Conservation (phyloP, 2,329 filamentous ascomycete species). For the Tolypocladium sp. region DNA sequence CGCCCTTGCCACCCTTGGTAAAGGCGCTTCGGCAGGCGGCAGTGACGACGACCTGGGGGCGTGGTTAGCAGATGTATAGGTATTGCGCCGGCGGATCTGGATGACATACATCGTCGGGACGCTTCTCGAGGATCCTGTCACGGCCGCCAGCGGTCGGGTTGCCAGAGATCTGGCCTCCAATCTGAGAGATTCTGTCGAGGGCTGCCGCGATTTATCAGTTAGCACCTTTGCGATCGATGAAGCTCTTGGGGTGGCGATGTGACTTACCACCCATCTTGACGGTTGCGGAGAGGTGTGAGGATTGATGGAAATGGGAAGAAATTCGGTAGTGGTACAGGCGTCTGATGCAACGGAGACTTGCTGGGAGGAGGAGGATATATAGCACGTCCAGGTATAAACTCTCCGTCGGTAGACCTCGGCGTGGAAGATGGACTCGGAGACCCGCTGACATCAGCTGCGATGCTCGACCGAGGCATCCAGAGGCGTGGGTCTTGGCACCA, state of each 20-base stretch:
- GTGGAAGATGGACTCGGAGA: constrained; percentile 5
- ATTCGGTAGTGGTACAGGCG: background rate
- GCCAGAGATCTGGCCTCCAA: constrained; percentile 54
- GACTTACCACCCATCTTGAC: constrained; percentile 28
- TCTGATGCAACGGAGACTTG: background rate
- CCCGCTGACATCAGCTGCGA: constrained; percentile 15
- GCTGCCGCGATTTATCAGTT: constrained; percentile 26
- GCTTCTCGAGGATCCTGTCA: constrained; percentile 55
- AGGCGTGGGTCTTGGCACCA: constrained; percentile 12
- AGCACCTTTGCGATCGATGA: background rate
- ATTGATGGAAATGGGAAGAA: background rate
- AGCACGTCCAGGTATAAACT: background rate
- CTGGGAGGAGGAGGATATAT: background rate
- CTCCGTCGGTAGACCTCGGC: constrained; percentile 2
- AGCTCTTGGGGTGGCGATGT: background rate
- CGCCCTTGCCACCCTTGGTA: constrained; percentile 87
- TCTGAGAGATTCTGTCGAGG: constrained; percentile 47
- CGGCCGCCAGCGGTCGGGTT: constrained; percentile 44
- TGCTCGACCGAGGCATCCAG: constrained; percentile 22
- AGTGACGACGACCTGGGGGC: constrained; percentile 72
- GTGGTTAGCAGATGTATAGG: constrained; percentile 1
- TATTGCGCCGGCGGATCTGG: background rate
- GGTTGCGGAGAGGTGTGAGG: background rate
- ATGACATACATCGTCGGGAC: constrained; percentile 52
- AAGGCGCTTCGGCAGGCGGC: constrained; percentile 85